phyloP scores from a whole-genome alignment of 2,329 filamentous ascomycete species.

The Aotearoamyces nothofagi region DNA sequence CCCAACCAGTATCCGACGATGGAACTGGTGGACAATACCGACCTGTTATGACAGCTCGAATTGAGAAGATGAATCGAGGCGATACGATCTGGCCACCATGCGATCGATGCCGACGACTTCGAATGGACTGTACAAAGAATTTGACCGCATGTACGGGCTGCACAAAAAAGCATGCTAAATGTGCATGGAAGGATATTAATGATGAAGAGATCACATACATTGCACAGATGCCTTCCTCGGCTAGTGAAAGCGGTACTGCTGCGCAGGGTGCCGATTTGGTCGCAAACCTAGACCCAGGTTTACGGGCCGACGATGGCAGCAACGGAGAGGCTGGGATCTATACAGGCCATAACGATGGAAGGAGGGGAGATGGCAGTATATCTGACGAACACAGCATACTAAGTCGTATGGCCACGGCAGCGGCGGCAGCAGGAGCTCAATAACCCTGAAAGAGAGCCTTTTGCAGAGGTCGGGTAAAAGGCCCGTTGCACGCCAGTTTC shows the following conservation, averaged over 20 bases:
- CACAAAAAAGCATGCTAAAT: slow-evolving; percentile 82
- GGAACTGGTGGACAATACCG: slow-evolving; percentile 27
- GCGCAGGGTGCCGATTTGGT: not conserved
- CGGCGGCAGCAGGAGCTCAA: slow-evolving; percentile 1
- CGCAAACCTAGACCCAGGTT: slow-evolving; percentile 1
- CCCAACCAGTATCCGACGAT: slow-evolving; percentile 11
- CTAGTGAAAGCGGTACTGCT: not conserved
- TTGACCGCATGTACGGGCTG: slow-evolving; percentile 76
- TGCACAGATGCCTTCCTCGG: not conserved
- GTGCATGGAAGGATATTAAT: slow-evolving; percentile 69
- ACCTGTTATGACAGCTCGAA: slow-evolving; percentile 53
- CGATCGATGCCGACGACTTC: slow-evolving; percentile 65
- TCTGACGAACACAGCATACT: slow-evolving; percentile 1
- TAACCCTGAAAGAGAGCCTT: not conserved
- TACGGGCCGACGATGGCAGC: not conserved
- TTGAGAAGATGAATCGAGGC: slow-evolving; percentile 61
- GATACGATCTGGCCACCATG: slow-evolving; percentile 69
- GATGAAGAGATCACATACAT: slow-evolving; percentile 40
- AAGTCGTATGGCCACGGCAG: slow-evolving; percentile 1
- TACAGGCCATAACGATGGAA: not conserved
- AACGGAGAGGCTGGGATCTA: not conserved
- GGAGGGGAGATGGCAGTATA: not conserved
- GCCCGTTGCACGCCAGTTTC: no score
- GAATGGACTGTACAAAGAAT: slow-evolving; percentile 74
- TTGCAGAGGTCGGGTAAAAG: no score